Evolutionary conservation across 805 yeast genomes (phyloP), one percentile per base, ranked within the genome.

Genomic region (Starmerella lactis-condensi): DNA sequence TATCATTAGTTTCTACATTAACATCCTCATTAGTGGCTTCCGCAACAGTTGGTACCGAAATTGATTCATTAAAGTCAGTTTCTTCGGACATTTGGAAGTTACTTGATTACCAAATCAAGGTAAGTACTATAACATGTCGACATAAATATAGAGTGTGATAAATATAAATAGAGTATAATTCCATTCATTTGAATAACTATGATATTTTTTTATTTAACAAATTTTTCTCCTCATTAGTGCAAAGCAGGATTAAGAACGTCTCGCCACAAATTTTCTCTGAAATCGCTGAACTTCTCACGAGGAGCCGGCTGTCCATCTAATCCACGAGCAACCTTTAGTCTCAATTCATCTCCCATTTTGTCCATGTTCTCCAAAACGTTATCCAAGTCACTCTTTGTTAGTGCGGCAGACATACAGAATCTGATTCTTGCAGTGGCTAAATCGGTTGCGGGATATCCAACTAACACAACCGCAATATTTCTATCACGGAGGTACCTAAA

Each of bases 391-490:
- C 77, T 85, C 57, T 89, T 89, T 20, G 93, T 89, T 46, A 91
- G 64, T 1, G 96, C 76, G 0, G 95, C 61, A 33, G 92, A 75
- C 45, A 89, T 74, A 62, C 99, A 89, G 46, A 89, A 69, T 54
- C 99, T 70, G 17, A 81, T 82, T 57, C 98, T 71, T 4, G 93
- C 76, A 22, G 82, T 69, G 26, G 79, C 72, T 42, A 89, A 64
- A 22, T 93, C 93, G 0, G 96, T 85, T 1, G 98, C 98, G 8
- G 99, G 99, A 52, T 89, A 89, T 22, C 96, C 94, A 26, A 85
- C 96, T 40, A 85, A 74, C 22, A 89, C 99, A 29, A 85, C 83
- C 3, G 98, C 98, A 38, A 89, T 73, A 32, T 76, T 76, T 54
- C 69, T 62, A 41, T 67, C 69, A 44, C 75, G 67, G 64, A 85